Base-by-base conservation (phyloP, 2,329 filamentous ascomycete species). In the Talaromyces sp. region DNA sequence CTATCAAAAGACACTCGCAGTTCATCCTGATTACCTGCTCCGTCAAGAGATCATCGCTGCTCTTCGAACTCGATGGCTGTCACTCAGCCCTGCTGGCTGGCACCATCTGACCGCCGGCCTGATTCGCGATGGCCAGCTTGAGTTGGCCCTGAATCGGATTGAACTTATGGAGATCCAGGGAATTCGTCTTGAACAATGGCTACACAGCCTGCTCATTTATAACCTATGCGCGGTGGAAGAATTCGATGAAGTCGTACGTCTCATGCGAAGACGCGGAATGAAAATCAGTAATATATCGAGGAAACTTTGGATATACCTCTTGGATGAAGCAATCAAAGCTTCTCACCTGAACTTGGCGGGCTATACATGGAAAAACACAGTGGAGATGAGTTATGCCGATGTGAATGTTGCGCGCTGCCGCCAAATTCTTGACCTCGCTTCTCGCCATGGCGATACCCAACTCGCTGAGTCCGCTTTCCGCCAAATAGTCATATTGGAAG, bases 11-110 rank as follows among this genome's bases (percentile, higher is more conserved):
- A 88, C 84, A 5, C 80, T 97, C 26, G 85, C 90, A 0, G 84
- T 95, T 9, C 95, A 98, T 71, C 91, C 93, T 0, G 90, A 98
- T 73, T 93, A 96, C 67, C 66, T 91, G 6, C 77, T 95, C 26
- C 86, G 92, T 38, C 83, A 84, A 58, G 81, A 87, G 38, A 81
- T 96, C 3, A 77, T 97, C 43, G 78, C 84, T 58, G 86, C 88
- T 59, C 68, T 81, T 53, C 85, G 85, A 68, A 81, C 85, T 59
- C 82, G 85, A 64, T 96, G 91, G 89, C 82, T 89, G 57, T 77
- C 79, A 9, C 76, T 90, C 9, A 85, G 81, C 49, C 82, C 81
- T 11, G 79, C 82, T 7, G 88, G 86, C 9, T 84, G 84, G 70
- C 84, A 89, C 67, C 85, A 84, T 69, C 80, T 96, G 21, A 83